Conservation (phyloP, 306 rosid genomes). For the Trifolium pratense region DNA sequence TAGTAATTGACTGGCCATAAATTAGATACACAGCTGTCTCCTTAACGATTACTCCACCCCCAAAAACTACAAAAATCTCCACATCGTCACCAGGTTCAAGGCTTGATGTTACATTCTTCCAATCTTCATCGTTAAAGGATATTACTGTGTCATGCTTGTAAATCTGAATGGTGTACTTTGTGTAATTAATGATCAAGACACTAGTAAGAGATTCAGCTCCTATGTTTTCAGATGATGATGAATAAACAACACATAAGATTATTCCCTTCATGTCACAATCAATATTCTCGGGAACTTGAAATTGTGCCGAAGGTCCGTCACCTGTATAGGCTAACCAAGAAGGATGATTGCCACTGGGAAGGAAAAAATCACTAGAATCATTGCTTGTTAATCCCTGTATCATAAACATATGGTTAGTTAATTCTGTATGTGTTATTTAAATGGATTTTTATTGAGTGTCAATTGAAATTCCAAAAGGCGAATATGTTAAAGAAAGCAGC, state of each 20-base stretch:
- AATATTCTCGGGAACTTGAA: too few relatives aligned
- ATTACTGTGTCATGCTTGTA: slow-evolving; percentile 22
- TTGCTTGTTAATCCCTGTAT: background rate
- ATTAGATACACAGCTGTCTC: slow-evolving; percentile 8
- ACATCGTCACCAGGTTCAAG: slow-evolving; percentile 22
- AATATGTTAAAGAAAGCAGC: too few relatives aligned
- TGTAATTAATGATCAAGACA: slow-evolving; percentile 30
- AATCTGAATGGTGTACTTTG: slow-evolving; percentile 22
- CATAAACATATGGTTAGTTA: background rate
- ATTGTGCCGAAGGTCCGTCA: too few relatives aligned
- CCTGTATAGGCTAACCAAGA: too few relatives aligned
- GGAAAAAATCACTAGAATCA: background rate
- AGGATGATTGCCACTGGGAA: too few relatives aligned
- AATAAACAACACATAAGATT: too few relatives aligned
- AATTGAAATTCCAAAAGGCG: too few relatives aligned
- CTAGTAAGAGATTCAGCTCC: slow-evolving; percentile 5
- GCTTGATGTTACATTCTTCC: slow-evolving; percentile 18
- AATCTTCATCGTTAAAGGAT: slow-evolving; percentile 39
- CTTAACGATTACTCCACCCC: slow-evolving; percentile 10
- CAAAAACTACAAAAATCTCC: slow-evolving; percentile 29
- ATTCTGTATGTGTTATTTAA: too few relatives aligned
- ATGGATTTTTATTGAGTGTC: too few relatives aligned
- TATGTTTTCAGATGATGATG: background rate
- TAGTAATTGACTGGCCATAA: background rate
- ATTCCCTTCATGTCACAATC: too few relatives aligned